A percentile compares a stretch with the other conserved stretches of the same genome.
Evolutionary conservation across 2,329 filamentous ascomycete species (phyloP).

Genomic region (Dryadomyces quercivorus): DNA sequence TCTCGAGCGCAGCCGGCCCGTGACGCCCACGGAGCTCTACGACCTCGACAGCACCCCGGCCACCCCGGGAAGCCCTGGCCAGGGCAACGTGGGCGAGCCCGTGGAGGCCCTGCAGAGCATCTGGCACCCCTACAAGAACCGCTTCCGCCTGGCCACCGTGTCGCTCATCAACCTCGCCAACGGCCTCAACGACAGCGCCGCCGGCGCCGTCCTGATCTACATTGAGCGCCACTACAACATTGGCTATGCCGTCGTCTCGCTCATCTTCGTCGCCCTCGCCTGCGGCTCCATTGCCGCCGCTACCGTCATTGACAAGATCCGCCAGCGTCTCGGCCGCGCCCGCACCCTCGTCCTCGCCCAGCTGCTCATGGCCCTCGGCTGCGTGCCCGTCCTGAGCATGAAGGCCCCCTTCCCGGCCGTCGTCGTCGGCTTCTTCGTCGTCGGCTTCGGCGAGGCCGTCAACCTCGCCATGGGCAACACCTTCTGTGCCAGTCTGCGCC

Average conservation of each 20-base stretch:
- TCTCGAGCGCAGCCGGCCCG: slow-evolving; percentile 42
- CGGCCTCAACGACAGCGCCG: slow-evolving; percentile 62
- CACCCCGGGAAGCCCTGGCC: neutral
- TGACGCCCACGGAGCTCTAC: slow-evolving; percentile 23
- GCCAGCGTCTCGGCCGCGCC: slow-evolving; percentile 51
- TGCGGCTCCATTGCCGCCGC: slow-evolving; percentile 65
- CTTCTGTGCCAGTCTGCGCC: slow-evolving; percentile 24
- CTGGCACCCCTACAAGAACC: slow-evolving; percentile 54
- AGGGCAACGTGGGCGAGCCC: slow-evolving; percentile 6
- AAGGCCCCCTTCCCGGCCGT: slow-evolving; percentile 58
- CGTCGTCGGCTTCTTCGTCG: slow-evolving; percentile 55
- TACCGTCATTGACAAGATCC: slow-evolving; percentile 52
- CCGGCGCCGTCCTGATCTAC: slow-evolving; percentile 70
- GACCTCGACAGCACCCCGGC: slow-evolving; percentile 8
- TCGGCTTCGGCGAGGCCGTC: slow-evolving; percentile 46
- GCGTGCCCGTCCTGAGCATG: slow-evolving; percentile 50
- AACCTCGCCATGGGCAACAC: slow-evolving; percentile 47
- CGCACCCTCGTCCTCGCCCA: slow-evolving; percentile 49
- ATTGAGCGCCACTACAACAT: slow-evolving; percentile 40
- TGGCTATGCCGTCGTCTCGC: slow-evolving; percentile 50
- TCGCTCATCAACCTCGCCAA: slow-evolving; percentile 56
- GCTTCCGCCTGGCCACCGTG: slow-evolving; percentile 51
- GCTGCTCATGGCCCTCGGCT: slow-evolving; percentile 44
- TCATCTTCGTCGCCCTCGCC: slow-evolving; percentile 72
- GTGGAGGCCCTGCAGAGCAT: slow-evolving; percentile 41